Percentiles rank a stretch among this genome's conserved stretches.
Evolutionary conservation across 2,329 filamentous ascomycete species (phyloP).

Genomic region (Leptographium lundbergii): DNA sequence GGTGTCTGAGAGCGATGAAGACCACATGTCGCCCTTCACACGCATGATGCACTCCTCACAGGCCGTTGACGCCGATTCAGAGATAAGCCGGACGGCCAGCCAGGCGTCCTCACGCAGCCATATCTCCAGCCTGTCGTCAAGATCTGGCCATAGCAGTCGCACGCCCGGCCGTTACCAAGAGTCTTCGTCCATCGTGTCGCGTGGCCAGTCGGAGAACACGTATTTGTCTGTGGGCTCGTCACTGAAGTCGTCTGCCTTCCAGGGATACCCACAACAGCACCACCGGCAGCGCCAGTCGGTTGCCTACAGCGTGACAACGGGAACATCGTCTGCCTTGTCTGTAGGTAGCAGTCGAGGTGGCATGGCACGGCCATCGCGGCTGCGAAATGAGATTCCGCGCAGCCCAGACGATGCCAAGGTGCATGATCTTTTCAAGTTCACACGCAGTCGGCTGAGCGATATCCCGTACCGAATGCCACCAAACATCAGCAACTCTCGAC

Average conservation of each 20-base stretch:
- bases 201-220: conserved; percentile 48
- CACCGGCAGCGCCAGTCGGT: conserved; percentile 24
- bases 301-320: conserved; percentile 33
- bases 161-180: conserved; percentile 34
- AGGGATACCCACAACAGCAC: neutral
- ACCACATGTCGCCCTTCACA: conserved; percentile 62
- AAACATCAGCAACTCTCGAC: conserved; percentile 40
- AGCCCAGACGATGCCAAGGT: conserved; percentile 64
- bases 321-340: conserved; percentile 31
- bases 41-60: conserved; percentile 53
- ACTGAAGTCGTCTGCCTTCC: conserved; percentile 24
- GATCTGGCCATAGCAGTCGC: conserved; percentile 28
- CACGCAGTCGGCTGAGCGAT: conserved; percentile 66
- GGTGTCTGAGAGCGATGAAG: conserved; percentile 64
- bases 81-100: conserved; percentile 52
- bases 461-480: conserved; percentile 65
- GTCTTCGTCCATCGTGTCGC: conserved; percentile 23
- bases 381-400: conserved; percentile 68
- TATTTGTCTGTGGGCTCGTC: conserved; percentile 57
- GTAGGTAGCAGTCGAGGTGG: conserved; percentile 21
- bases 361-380: conserved; percentile 41
- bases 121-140: conserved; percentile 46
- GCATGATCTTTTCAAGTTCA: conserved; percentile 77
- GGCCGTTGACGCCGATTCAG: conserved; percentile 48
- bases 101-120: conserved; percentile 51